Base-by-base conservation (phyloP, 2,329 filamentous ascomycete species). In the Chrysoporthe deuterocubensis region DNA sequence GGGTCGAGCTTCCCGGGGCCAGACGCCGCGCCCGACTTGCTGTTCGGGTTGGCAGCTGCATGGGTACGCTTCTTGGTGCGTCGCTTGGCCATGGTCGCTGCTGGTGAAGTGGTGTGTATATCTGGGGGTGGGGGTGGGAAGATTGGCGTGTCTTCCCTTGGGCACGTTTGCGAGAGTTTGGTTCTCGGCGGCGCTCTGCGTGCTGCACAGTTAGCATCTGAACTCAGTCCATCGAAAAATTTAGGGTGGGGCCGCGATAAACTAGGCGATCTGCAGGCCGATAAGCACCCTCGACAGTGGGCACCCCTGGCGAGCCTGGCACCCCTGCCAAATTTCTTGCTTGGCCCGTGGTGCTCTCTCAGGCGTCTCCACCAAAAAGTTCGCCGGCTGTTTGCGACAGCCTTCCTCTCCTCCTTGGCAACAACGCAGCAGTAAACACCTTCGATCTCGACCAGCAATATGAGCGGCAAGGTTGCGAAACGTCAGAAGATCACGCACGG, bases 61-160 rank as follows among this genome's bases (percentile, higher is more conserved):
- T 97, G 94, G 69, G 94, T 97, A 78, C 93, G 90, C 87, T 95
- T 97, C 84, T 97, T 97, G 63, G 89, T 89, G 75, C 93, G 85
- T 81, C 87, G 86, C 78, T 90, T 91, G 46, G 92, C 93, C 94
- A 97, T 97, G 7, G 26, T 58, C 59, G 40, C 2, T 56, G 52
- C 8, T 34, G 32, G 48, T 9, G n/a, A 42, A 37, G 32, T 32
- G 14, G 26, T 62, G 18, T 62, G 43, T 32, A 37, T 50, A 13
- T 37, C 32, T 34, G n/a, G 8, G 43, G 26, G 26, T 26, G 26
- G 26, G 26, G 26, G 26, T 26, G 26, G 16, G 3, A 42, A 7
- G 34, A 40, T 37, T 16, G 6, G 32, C 5, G 13, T 16, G 9
- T 14, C 3, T 18, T 14, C n/a, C 9, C 32, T 8, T 3, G 14